Evolutionary conservation across 495 filamentous ascomycete genomes (phyloP).

Genomic region (Penicillium paradoxum): DNA sequence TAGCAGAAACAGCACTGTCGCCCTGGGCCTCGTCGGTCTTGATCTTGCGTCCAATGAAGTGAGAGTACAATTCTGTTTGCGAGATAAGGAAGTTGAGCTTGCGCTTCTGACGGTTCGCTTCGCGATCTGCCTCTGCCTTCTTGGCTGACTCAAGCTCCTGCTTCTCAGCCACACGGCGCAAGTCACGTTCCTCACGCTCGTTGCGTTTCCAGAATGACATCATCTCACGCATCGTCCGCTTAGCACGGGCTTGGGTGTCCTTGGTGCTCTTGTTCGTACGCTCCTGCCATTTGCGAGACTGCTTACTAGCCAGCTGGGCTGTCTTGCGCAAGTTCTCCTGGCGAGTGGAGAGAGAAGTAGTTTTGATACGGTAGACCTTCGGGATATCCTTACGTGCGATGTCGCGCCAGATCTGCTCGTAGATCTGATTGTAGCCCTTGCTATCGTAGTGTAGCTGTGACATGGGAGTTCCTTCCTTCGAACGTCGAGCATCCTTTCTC

Average conservation of each 20-base stretch:
- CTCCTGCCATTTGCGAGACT: slow-evolving; percentile 94
- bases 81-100: slow-evolving; percentile 99
- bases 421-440: slow-evolving; percentile 93
- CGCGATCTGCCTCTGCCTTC: slow-evolving; percentile 92
- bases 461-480: slow-evolving; percentile 59
- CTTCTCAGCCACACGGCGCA: slow-evolving; percentile 88
- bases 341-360: slow-evolving; percentile 74
- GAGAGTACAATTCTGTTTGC: slow-evolving; percentile 96
- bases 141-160: slow-evolving; percentile 96
- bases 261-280: slow-evolving; percentile 98
- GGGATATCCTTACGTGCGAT: slow-evolving; percentile 89
- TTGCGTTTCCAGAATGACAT: slow-evolving; percentile 99
- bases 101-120: slow-evolving; percentile 93
- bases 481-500: slow-evolving; percentile 49
- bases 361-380: slow-evolving; percentile 83
- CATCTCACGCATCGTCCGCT: slow-evolving; percentile 99
- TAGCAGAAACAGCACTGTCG: slow-evolving; percentile 59
- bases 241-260: slow-evolving; percentile 93
- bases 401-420: slow-evolving; percentile 97
- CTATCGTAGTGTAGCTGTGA: slow-evolving; percentile 61
- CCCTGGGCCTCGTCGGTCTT: slow-evolving; percentile 93
- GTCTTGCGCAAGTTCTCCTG: slow-evolving; percentile 95
- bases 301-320: slow-evolving; percentile 92
- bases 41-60: slow-evolving; percentile 99
- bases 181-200: slow-evolving; percentile 92